Percentiles rank a stretch among this genome's conserved stretches.
Conservation (phyloP, 78 protist genomes). For the Polysphondylium violaceum region DNA sequence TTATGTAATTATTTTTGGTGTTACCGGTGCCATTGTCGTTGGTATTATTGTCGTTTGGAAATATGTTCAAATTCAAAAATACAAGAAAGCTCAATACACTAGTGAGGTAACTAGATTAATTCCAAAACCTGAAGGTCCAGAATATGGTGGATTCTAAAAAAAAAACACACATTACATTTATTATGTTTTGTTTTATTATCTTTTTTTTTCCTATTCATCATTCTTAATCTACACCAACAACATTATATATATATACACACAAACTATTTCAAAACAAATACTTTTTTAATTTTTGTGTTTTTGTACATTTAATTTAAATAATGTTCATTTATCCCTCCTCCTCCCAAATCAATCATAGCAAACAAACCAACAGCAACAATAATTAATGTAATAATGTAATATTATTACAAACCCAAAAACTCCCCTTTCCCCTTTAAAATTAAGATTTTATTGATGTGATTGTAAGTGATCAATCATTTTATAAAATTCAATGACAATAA, state of each 20-base stretch:
- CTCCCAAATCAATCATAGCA: no score
- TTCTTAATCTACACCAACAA: neutral
- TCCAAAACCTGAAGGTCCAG: constrained; percentile 79
- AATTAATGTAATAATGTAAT: no score
- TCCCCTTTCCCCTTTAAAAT: no score
- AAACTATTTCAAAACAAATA: neutral
- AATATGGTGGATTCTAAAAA: constrained; percentile 69
- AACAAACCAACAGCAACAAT: no score
- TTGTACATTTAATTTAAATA: no score
- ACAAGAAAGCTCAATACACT: neutral
- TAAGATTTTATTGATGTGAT: no score
- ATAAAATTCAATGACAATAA: no score
- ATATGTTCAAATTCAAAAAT: constrained; percentile 14
- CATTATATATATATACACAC: no score
- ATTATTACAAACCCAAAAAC: no score
- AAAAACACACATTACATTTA: neutral
- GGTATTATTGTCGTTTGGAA: constrained; percentile 11
- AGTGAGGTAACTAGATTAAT: constrained; percentile 49
- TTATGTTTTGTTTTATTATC: constrained; percentile 3
- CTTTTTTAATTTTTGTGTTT: no score
- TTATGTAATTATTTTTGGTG: constrained; percentile 47
- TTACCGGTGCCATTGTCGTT: constrained; percentile 3
- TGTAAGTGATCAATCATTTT: no score
- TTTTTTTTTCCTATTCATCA: neutral
- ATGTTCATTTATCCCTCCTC: no score